Evolutionary conservation across 2,329 filamentous ascomycete species (phyloP).

Genomic region (Rachicladosporium sp.): DNA sequence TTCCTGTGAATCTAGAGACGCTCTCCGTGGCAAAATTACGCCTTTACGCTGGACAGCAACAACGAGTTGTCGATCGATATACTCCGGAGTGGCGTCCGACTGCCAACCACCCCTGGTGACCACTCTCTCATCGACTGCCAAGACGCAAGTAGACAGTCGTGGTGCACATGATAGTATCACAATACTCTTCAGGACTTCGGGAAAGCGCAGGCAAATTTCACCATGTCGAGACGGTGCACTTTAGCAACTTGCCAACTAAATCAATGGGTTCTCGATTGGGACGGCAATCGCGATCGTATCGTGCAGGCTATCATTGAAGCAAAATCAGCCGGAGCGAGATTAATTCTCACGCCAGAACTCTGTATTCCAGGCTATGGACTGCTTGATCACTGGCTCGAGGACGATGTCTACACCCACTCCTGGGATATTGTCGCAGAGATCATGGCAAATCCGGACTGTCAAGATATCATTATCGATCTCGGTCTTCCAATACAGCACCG

Average conservation of each 20-base stretch:
- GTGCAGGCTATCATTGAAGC: slow-evolving; percentile 49
- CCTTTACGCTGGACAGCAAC: too few relatives aligned
- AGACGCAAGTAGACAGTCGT: too few relatives aligned
- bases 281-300: slow-evolving; percentile 52
- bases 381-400: slow-evolving; percentile 49
- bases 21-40: too few relatives aligned
- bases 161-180: too few relatives aligned
- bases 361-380: slow-evolving; percentile 52
- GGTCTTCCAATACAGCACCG: slow-evolving; percentile 47
- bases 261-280: slow-evolving; percentile 45
- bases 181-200: too few relatives aligned
- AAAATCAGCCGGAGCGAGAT: slow-evolving; percentile 48
- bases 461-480: slow-evolving; percentile 50
- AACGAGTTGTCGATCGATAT: too few relatives aligned
- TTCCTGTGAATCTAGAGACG: too few relatives aligned
- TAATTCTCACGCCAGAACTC: slow-evolving; percentile 39
- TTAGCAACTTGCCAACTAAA: slow-evolving; percentile 35
- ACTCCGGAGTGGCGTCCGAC: too few relatives aligned
- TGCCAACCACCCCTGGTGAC: too few relatives aligned
- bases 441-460: slow-evolving; percentile 44
- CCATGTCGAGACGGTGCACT: slow-evolving; percentile 21
- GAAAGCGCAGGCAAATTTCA: too few relatives aligned
- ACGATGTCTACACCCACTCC: slow-evolving; percentile 28
- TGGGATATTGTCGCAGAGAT: slow-evolving; percentile 53
- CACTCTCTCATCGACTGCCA: too few relatives aligned